Evolutionary conservation across 1,284 basidiomycete species (phyloP).

Genomic region (Mycena sp.): DNA sequence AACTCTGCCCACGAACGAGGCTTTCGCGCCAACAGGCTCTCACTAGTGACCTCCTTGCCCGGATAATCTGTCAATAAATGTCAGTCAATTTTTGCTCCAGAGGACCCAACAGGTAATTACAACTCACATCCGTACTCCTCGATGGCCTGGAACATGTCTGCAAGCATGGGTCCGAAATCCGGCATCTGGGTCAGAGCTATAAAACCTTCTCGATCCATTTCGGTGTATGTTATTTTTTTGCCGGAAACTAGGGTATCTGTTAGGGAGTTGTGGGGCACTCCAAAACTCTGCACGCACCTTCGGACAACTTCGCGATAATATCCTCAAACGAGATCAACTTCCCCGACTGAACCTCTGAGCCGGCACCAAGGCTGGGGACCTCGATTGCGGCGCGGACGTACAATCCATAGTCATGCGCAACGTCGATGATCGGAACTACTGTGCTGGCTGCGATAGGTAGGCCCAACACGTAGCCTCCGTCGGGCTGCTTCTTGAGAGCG

Average conservation of each 20-base stretch:
- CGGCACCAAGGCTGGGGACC: constrained; percentile 5
- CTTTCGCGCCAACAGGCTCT: constrained; percentile 1
- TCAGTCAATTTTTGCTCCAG: too few species aligned
- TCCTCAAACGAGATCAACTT: constrained; percentile 15
- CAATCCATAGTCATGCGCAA: constrained; percentile 19
- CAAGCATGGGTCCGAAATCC: constrained; percentile 9
- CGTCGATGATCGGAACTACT: constrained; percentile 16
- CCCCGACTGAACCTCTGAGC: constrained; percentile 18
- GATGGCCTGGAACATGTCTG: constrained; percentile 18
- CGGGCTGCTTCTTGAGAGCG: constrained; percentile 15
- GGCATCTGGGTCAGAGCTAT: constrained; percentile 6
- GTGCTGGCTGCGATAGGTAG: constrained; percentile 9
- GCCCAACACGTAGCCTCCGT: constrained; percentile 20
- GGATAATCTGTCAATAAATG: constrained; percentile 7
- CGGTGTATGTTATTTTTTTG: constrained; percentile 19
- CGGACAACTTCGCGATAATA: background rate
- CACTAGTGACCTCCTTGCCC: background rate
- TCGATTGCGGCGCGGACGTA: constrained; percentile 23
- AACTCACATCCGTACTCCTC: constrained; percentile 15
- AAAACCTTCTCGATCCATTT: constrained; percentile 8
- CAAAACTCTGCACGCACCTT: background rate
- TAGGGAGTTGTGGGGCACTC: background rate
- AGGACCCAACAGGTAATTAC: too few species aligned
- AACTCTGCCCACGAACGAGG: constrained; percentile 21
- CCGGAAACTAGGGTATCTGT: constrained; percentile 5